phyloP scores from a whole-genome alignment of 1,284 basidiomycete species.

The Tetrapyrgos nigripes region DNA sequence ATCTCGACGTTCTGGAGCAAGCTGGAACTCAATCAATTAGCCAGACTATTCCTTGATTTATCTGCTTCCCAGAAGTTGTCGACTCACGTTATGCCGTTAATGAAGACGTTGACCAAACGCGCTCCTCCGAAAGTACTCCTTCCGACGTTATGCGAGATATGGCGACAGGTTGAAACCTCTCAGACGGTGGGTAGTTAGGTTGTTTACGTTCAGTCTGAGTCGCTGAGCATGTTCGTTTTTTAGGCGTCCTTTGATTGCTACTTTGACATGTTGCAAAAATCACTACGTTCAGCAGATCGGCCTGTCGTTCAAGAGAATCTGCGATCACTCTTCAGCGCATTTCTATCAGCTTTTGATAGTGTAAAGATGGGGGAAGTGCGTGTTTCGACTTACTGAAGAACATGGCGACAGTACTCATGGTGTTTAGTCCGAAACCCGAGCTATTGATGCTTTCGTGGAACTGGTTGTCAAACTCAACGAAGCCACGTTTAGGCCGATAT shows the following conservation, averaged over 20 bases:
- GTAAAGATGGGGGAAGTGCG: constrained; percentile 41
- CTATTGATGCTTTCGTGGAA: constrained; percentile 84
- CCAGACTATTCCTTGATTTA: constrained; percentile 61
- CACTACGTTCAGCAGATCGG: constrained; percentile 70
- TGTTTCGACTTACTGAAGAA: constrained; percentile 17
- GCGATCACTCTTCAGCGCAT: constrained; percentile 80
- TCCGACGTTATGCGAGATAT: constrained; percentile 64
- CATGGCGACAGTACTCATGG: not conserved
- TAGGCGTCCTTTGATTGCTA: constrained; percentile 56
- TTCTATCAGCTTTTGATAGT: constrained; percentile 83
- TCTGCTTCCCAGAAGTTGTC: constrained; percentile 32
- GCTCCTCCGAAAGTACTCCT: constrained; percentile 73
- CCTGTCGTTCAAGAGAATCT: constrained; percentile 73
- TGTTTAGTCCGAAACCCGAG: constrained; percentile 56
- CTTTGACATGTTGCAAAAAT: constrained; percentile 72
- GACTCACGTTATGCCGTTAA: constrained; percentile 40
- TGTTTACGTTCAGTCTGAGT: not conserved
- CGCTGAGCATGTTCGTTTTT: not conserved
- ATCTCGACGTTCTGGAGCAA: constrained; percentile 78
- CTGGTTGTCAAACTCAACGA: constrained; percentile 95
- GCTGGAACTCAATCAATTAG: constrained; percentile 61
- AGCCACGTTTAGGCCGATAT: constrained; percentile 89
- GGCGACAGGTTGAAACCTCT: constrained; percentile 45
- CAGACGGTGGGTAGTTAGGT: constrained; percentile 40
- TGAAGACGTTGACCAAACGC: constrained; percentile 72